Percentiles rank a stretch among this genome's conserved stretches.
These are phyloP conservation scores for Fonsecaea erecta DNA, from an alignment of 2,329 filamentous ascomycete genomes.

Conservation along the genomic window DNA sequence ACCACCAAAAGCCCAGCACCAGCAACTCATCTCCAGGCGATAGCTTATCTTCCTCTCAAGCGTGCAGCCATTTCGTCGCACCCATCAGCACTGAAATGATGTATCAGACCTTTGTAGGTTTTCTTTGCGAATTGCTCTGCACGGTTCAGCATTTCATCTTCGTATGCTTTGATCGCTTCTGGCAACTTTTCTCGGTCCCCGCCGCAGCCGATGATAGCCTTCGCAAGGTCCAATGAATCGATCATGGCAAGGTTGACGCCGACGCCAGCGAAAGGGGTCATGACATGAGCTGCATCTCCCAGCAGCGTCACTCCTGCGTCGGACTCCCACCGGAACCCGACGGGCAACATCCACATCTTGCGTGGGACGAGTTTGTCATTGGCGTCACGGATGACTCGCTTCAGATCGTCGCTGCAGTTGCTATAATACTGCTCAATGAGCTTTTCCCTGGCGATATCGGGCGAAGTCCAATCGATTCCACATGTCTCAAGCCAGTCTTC, in stretches of 20 bases:
- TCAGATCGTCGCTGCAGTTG: conserved; percentile 53
- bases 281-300: conserved; percentile 44
- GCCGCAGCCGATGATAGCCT: conserved; percentile 35
- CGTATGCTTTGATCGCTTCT: conserved; percentile 36
- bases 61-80: conserved; percentile 18
- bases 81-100: conserved; percentile 30
- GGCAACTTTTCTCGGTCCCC: conserved; percentile 25
- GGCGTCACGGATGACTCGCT: conserved; percentile 49
- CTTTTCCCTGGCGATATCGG: conserved; percentile 46
- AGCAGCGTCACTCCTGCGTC: conserved; percentile 58
- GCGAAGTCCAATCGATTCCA: conserved; percentile 51
- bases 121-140: conserved; percentile 29
- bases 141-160: conserved; percentile 36
- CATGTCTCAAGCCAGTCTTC: conserved; percentile 50
- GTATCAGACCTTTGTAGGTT: conserved; percentile 23
- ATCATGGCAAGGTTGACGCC: conserved; percentile 35
- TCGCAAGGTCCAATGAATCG: conserved; percentile 31
- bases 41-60: conserved; percentile 7
- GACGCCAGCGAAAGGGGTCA: conserved; percentile 33
- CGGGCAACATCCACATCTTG: conserved; percentile 60
- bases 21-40: not conserved
- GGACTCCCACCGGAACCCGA: conserved; percentile 56
- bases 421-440: conserved; percentile 47
- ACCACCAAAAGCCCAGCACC: not conserved
- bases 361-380: conserved; percentile 47